These are phyloP conservation scores for Volvariella surrecta DNA, from an alignment of 1,284 basidiomycete genomes.

Conservation along the genomic window DNA sequence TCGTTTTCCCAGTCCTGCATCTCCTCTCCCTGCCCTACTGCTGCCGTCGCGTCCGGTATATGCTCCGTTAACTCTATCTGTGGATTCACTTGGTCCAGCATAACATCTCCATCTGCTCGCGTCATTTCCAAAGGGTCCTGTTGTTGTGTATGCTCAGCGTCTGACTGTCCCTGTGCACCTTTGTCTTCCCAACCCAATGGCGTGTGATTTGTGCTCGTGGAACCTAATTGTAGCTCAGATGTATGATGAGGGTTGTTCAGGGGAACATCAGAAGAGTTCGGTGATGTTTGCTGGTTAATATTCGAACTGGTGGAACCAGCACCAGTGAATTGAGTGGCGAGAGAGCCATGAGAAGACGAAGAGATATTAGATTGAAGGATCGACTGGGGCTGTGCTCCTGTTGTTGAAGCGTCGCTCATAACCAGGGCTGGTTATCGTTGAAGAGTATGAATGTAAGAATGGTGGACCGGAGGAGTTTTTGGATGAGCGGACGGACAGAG, in stretches of 20 bases:
- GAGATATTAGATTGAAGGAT: conserved; percentile 16
- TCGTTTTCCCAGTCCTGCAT: conserved; percentile 33
- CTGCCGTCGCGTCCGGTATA: conserved; percentile 21
- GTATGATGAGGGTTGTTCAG: conserved; percentile 18
- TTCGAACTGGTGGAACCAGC: conserved; percentile 19
- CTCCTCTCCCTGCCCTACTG: conserved; percentile 21
- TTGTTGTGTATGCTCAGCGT: conserved; percentile 11
- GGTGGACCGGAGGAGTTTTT: conserved; percentile 13
- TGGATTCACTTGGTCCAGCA: conserved; percentile 21
- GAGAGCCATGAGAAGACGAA: conserved; percentile 12
- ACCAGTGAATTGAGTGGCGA: conserved; percentile 14
- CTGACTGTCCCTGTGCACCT: conserved; percentile 6
- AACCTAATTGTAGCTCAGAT: conserved; percentile 14
- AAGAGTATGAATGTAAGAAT: conserved; percentile 12
- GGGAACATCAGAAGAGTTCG: conserved; percentile 15
- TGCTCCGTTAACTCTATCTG: conserved; percentile 33
- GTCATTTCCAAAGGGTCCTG: conserved; percentile 9
- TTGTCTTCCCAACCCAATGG: conserved; percentile 7
- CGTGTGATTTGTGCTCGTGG: conserved; percentile 6
- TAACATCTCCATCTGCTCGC: conserved; percentile 23
- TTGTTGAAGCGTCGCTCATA: conserved; percentile 20
- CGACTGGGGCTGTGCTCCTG: conserved; percentile 23
- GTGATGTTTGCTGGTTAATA: conserved; percentile 5
- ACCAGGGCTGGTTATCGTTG: conserved; percentile 13
- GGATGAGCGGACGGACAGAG: conserved; percentile 12